phyloP scores from a whole-genome alignment of 768 basidiomycete genomes.

The Calocybe gangraenosa region DNA sequence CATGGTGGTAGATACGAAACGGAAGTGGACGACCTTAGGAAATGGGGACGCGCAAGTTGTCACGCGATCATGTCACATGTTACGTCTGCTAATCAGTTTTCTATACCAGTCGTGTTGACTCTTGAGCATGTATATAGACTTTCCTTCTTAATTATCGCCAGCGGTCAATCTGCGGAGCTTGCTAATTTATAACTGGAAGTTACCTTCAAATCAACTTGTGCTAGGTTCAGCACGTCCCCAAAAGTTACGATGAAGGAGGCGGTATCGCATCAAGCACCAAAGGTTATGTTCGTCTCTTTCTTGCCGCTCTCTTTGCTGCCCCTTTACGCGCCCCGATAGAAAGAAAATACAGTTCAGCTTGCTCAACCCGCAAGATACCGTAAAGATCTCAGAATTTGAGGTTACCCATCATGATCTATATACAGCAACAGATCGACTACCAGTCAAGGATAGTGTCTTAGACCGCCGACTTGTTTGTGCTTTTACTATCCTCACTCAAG shows the following conservation, averaged over 20 bases:
- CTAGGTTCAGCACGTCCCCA: too few species aligned
- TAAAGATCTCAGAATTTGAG: slow-evolving; percentile 94
- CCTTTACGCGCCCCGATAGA: slow-evolving; percentile 34
- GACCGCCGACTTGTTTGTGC: slow-evolving; percentile 79
- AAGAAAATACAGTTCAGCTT: slow-evolving; percentile 96
- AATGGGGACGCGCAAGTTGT: slow-evolving; percentile 54
- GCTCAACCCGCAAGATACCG: slow-evolving; percentile 91
- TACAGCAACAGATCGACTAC: slow-evolving; percentile 74
- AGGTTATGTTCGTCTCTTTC: slow-evolving; percentile 9
- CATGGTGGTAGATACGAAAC: slow-evolving; percentile 49
- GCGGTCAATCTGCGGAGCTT: too few species aligned
- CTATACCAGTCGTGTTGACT: too few species aligned
- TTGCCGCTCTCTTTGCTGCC: not conserved
- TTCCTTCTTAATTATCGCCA: too few species aligned
- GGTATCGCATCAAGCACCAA: slow-evolving; percentile 61
- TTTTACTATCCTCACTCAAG: slow-evolving; percentile 1
- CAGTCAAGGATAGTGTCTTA: slow-evolving; percentile 88
- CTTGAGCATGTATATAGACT: too few species aligned
- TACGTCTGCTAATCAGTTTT: slow-evolving; percentile 13
- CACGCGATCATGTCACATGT: slow-evolving; percentile 38
- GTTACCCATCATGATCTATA: slow-evolving; percentile 92
- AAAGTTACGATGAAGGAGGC: slow-evolving; percentile 66
- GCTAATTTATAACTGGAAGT: too few species aligned
- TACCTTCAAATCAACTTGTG: too few species aligned
- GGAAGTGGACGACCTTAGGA: slow-evolving; percentile 11